phyloP scores from a whole-genome alignment of 2,329 filamentous ascomycete species.

The Trematosphaeria pertusa region DNA sequence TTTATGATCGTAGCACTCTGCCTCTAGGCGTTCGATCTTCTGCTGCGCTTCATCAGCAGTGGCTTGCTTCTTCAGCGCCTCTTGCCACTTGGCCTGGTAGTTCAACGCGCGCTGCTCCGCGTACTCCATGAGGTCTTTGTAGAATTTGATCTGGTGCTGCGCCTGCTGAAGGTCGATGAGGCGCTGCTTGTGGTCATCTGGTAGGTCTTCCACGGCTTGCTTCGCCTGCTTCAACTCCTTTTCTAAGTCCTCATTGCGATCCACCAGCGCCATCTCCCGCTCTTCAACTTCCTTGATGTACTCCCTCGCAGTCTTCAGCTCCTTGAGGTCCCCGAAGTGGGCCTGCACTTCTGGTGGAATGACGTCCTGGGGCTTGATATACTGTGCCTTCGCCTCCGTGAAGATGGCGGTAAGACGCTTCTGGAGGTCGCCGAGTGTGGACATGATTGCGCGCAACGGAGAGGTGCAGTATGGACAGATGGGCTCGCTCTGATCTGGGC shows the following conservation, averaged over 20 bases:
- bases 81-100: constrained; percentile 5
- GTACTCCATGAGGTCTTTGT: constrained; percentile 1
- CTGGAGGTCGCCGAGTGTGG: constrained; percentile 18
- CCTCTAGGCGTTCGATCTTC: constrained; percentile 5
- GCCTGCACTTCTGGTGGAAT: constrained; percentile 6
- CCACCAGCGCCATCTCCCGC: constrained; percentile 16
- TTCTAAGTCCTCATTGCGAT: constrained; percentile 11
- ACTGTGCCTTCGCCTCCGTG: constrained; percentile 16
- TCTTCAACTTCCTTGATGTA: constrained; percentile 23
- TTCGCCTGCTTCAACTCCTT: constrained; percentile 21
- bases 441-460: constrained; percentile 15
- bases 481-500: no score
- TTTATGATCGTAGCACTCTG: not conserved
- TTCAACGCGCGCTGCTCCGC: constrained; percentile 4
- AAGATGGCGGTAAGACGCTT: constrained; percentile 22
- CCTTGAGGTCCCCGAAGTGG: not conserved
- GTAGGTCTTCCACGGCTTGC: constrained; percentile 19
- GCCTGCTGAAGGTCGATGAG: not conserved
- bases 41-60: constrained; percentile 1
- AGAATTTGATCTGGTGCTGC: not conserved
- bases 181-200: constrained; percentile 17
- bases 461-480: no score
- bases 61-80: constrained; percentile 3
- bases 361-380: constrained; percentile 22
- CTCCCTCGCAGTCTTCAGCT: constrained; percentile 19